Percentiles rank a stretch among this genome's conserved stretches.
phyloP scores from a whole-genome alignment of 257 asterid species.

The Paraleonurus japonicus region DNA sequence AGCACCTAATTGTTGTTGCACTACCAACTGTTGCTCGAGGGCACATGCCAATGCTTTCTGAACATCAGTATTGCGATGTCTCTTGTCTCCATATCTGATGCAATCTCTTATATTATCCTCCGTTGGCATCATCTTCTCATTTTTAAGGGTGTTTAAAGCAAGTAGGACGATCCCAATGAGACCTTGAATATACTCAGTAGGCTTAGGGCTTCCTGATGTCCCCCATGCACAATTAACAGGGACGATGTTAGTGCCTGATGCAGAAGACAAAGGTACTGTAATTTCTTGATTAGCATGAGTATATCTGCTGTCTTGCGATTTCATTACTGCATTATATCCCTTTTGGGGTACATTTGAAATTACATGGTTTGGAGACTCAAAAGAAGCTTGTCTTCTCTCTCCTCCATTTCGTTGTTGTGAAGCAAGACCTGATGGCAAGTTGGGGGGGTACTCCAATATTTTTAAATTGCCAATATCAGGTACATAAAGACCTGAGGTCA shows the following conservation, averaged over 20 bases:
- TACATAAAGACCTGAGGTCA: slow-evolving; percentile 26
- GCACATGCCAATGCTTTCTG: slow-evolving; percentile 83
- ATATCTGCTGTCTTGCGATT: slow-evolving; percentile 37
- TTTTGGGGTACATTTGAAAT: slow-evolving; percentile 42
- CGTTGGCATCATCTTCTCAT: slow-evolving; percentile 81
- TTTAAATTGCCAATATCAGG: slow-evolving; percentile 37
- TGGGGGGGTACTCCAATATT: slow-evolving; percentile 31
- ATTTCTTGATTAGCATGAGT: slow-evolving; percentile 46
- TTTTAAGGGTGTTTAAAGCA: slow-evolving; percentile 79
- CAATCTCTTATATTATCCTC: slow-evolving; percentile 78
- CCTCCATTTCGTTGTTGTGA: slow-evolving; percentile 40
- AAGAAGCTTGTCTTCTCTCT: slow-evolving; percentile 57
- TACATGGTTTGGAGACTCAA: slow-evolving; percentile 39
- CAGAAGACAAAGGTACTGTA: slow-evolving; percentile 42
- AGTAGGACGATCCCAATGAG: slow-evolving; percentile 75
- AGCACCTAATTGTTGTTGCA: slow-evolving; percentile 55
- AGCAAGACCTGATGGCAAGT: slow-evolving; percentile 9
- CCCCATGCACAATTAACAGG: slow-evolving; percentile 60
- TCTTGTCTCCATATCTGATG: slow-evolving; percentile 64
- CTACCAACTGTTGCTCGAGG: slow-evolving; percentile 79
- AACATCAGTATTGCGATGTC: slow-evolving; percentile 73
- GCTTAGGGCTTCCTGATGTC: slow-evolving; percentile 66
- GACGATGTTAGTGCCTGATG: slow-evolving; percentile 32
- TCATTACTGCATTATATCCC: slow-evolving; percentile 49
- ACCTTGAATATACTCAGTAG: slow-evolving; percentile 71